Percentiles rank a stretch among this genome's conserved stretches.
Conservation (phyloP, 176 grass and related monocot genomes). For the Tillandsia leiboldiana region DNA sequence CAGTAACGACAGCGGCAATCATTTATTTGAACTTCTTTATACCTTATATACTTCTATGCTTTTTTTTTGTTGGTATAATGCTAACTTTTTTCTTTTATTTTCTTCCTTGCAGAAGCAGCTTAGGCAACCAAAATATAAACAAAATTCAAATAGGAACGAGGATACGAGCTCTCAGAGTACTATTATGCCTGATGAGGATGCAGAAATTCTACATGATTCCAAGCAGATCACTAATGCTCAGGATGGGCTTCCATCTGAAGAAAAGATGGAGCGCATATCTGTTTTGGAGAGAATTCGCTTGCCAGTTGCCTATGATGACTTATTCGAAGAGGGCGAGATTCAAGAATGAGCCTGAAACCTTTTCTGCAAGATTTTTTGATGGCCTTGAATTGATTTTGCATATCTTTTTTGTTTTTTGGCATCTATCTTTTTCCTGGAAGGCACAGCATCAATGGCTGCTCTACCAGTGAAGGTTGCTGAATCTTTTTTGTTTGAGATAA, state of each 20-base stretch:
- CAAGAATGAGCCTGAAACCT: constrained; percentile 24
- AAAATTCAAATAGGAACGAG: constrained; percentile 36
- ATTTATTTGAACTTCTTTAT: not conserved
- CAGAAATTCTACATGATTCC: constrained; percentile 31
- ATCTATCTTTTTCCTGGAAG: no score
- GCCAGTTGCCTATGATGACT: constrained; percentile 77
- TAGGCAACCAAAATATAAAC: constrained; percentile 32
- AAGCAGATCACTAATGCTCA: constrained; percentile 29
- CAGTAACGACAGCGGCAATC: not conserved
- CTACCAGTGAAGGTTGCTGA: not conserved
- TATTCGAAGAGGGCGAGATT: constrained; percentile 92
- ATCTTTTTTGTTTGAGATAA: not conserved
- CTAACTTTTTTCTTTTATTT: not conserved
- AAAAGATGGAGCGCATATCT: constrained; percentile 35
- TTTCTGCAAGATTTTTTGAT: not conserved
- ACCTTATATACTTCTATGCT: not conserved
- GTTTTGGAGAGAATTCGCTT: constrained; percentile 61
- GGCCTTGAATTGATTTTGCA: not conserved
- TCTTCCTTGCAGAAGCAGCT: constrained; percentile 70
- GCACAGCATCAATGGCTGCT: not conserved
- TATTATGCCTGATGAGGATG: constrained; percentile 36
- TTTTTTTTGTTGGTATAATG: not conserved
- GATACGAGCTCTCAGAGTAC: constrained; percentile 47
- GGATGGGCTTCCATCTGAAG: constrained; percentile 10
- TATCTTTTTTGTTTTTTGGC: not conserved